phyloP scores from a whole-genome alignment of 2,329 filamentous ascomycete species.

The Ceratocystis papillata region DNA sequence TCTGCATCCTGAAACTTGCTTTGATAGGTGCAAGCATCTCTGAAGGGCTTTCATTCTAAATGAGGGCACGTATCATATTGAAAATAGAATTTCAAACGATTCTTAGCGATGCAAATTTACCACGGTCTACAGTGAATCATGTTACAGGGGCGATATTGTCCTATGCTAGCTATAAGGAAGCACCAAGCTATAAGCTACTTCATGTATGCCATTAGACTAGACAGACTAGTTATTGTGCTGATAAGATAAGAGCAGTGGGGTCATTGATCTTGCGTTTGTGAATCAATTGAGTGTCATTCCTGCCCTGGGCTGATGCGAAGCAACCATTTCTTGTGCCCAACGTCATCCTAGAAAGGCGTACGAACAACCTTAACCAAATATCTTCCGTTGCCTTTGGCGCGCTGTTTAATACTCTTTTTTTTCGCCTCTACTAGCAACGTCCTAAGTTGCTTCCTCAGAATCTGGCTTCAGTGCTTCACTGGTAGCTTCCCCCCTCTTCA shows the following conservation, averaged over 20 bases:
- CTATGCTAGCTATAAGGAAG: not conserved
- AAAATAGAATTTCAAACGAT: not conserved
- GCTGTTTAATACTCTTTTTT: too few species aligned
- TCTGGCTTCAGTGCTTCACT: too few species aligned
- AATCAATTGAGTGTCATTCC: not conserved
- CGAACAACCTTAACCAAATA: not conserved
- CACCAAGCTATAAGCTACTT: not conserved
- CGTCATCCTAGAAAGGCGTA: not conserved
- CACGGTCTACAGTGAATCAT: too few species aligned
- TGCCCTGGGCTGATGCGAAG: not conserved
- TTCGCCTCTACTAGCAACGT: too few species aligned
- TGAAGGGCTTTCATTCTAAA: not conserved
- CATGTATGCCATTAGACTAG: not conserved
- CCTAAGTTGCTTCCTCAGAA: too few species aligned
- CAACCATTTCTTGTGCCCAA: constrained; percentile 3
- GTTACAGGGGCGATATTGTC: too few species aligned
- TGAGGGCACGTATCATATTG: not conserved
- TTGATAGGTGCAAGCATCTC: not conserved
- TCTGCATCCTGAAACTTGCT: constrained; percentile 3
- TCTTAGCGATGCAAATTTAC: not conserved
- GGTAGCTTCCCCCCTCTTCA: not conserved
- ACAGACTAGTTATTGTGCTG: not conserved
- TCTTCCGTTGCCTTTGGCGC: not conserved
- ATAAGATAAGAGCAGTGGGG: constrained; percentile 8
- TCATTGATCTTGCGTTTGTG: not conserved